Evolutionary conservation across 257 asterid species (phyloP).

Genomic region (Nicotiana otophora): DNA sequence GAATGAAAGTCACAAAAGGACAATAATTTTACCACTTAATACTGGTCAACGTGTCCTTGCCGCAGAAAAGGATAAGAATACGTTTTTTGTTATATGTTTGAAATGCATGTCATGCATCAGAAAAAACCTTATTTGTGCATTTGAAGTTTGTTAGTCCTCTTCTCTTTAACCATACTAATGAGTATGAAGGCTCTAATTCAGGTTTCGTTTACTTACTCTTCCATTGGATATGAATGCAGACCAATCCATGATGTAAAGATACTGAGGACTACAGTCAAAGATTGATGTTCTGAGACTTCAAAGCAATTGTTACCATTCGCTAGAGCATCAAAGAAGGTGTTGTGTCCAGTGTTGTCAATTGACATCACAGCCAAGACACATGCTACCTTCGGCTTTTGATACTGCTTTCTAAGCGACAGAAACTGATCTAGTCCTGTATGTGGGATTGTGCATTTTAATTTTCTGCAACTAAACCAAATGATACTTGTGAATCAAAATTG

Average conservation of each 20-base stretch:
- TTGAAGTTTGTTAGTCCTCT: background rate
- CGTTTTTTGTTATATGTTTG: background rate
- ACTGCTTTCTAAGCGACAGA: background rate
- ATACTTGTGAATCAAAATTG: background rate
- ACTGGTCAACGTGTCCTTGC: background rate
- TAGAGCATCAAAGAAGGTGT: background rate
- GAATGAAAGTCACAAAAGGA: background rate
- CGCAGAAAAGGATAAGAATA: background rate
- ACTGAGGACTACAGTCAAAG: slow-evolving; percentile 57
- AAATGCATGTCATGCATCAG: background rate
- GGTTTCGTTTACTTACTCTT: background rate
- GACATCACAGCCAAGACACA: background rate
- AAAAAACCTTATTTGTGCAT: background rate
- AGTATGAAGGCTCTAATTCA: background rate
- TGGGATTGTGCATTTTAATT: background rate
- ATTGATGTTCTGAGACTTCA: slow-evolving; percentile 27
- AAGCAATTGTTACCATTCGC: background rate
- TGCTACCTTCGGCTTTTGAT: background rate
- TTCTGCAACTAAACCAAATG: background rate
- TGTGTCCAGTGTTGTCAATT: background rate
- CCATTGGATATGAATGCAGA: slow-evolving; percentile 36
- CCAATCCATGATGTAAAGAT: slow-evolving; percentile 89
- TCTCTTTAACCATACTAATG: background rate
- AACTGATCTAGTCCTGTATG: background rate
- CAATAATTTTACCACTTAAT: background rate